These are phyloP conservation scores for Paecilomyces sp. DNA, from an alignment of 2,329 filamentous ascomycete genomes.

Conservation along the genomic window DNA sequence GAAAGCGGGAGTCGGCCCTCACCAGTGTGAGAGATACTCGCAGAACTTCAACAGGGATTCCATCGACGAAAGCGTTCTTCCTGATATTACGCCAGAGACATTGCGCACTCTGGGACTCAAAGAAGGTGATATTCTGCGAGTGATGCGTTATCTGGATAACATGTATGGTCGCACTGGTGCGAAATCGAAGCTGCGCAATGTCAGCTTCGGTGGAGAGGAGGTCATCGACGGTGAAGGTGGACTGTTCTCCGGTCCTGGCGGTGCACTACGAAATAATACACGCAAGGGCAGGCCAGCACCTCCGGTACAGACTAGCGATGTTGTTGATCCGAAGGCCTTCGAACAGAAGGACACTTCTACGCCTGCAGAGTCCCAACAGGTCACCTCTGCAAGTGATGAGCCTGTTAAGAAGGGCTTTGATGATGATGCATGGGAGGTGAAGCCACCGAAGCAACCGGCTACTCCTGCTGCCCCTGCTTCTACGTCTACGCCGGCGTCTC, in stretches of 20 bases:
- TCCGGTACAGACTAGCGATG: slow-evolving; percentile 75
- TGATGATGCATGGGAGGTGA: slow-evolving; percentile 95
- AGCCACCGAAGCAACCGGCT: slow-evolving; percentile 59
- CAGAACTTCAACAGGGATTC: slow-evolving; percentile 84
- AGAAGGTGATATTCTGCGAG: slow-evolving; percentile 91
- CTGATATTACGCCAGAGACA: slow-evolving; percentile 77
- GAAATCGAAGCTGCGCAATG: slow-evolving; percentile 50
- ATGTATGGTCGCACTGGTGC: slow-evolving; percentile 61
- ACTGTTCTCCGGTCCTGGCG: slow-evolving; percentile 89
- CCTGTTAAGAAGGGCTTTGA: slow-evolving; percentile 65
- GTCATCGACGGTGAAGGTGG: slow-evolving; percentile 58
- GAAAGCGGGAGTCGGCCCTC: slow-evolving; percentile 80
- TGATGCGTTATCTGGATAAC: slow-evolving; percentile 80
- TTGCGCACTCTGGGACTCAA: slow-evolving; percentile 86
- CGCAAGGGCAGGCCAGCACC: slow-evolving; percentile 84
- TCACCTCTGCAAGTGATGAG: slow-evolving; percentile 46
- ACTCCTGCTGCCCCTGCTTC: slow-evolving; percentile 26
- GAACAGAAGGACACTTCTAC: slow-evolving; percentile 52
- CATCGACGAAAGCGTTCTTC: slow-evolving; percentile 89
- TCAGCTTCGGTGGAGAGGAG: slow-evolving; percentile 46
- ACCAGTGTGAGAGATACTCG: slow-evolving; percentile 89
- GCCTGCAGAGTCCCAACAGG: slow-evolving; percentile 25
- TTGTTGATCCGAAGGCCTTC: slow-evolving; percentile 82
- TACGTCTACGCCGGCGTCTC: slow-evolving; percentile 28
- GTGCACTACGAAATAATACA: slow-evolving; percentile 86